Evolutionary conservation across 345 rosid species (phyloP).

Genomic region (Theobroma cacao): DNA sequence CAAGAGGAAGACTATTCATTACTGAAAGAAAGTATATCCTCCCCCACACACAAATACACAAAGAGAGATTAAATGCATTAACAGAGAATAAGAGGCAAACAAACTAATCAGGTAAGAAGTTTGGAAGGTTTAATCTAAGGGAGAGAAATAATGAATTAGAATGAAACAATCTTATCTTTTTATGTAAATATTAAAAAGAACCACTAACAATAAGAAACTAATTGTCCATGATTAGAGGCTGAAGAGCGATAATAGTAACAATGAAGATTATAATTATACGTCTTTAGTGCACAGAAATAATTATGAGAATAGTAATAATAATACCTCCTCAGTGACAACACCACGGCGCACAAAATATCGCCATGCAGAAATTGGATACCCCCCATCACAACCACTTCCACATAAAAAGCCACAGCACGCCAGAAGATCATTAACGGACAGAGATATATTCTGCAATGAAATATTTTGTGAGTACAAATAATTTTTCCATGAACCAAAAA

Average conservation of each 20-base stretch:
- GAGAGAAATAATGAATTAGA: background rate
- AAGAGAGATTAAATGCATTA: conserved; percentile 4
- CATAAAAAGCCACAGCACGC: conserved; percentile 96
- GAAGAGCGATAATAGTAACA: background rate
- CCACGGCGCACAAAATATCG: conserved; percentile 69
- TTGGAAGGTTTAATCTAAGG: background rate
- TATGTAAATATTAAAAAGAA: background rate
- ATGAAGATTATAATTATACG: too few relatives aligned
- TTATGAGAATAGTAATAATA: background rate
- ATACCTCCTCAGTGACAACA: conserved; percentile 93
- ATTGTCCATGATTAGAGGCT: background rate
- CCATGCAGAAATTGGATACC: conserved; percentile 83
- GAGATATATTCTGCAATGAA: conserved; percentile 61
- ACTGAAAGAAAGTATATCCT: background rate
- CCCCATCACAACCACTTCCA: conserved; percentile 90
- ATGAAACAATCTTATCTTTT: background rate
- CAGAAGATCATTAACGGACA: conserved; percentile 87
- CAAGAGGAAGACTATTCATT: conserved; percentile 5
- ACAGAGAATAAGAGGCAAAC: conserved; percentile 9
- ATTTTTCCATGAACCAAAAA: background rate
- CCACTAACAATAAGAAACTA: background rate
- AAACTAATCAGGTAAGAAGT: background rate
- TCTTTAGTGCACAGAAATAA: background rate
- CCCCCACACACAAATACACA: background rate
- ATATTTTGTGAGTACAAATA: conserved; percentile 3